These are phyloP conservation scores for Drechslerella dactyloides DNA, from an alignment of 2,329 filamentous ascomycete genomes.

Conservation along the genomic window DNA sequence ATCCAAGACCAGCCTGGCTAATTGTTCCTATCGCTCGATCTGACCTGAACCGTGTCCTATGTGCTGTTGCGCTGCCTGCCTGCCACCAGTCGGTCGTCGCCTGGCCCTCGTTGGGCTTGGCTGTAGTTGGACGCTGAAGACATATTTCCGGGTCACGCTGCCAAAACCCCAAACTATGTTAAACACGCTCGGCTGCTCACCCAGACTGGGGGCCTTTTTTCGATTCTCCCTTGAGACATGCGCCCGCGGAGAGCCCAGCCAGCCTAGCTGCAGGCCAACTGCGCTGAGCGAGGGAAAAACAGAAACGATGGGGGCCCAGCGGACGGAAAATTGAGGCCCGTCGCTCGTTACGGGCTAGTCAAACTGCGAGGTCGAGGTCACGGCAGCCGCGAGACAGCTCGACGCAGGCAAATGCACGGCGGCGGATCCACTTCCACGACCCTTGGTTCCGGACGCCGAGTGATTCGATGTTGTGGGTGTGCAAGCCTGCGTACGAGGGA, in stretches of 20 bases:
- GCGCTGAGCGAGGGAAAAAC: neutral
- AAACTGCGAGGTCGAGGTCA: constrained; percentile 28
- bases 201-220: constrained; percentile 17
- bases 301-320: constrained; percentile 42
- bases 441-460: constrained; percentile 17
- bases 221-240: constrained; percentile 26
- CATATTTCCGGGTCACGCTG: constrained; percentile 51
- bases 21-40: constrained; percentile 45
- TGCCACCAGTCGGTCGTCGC: neutral
- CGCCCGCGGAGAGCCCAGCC: constrained; percentile 16
- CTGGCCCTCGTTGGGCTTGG: neutral
- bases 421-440: constrained; percentile 49
- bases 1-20: constrained; percentile 45
- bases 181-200: neutral
- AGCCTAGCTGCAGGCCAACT: neutral
- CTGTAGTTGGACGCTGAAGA: constrained; percentile 13
- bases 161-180: neutral
- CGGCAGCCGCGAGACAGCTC: constrained; percentile 20
- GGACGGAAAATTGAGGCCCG: constrained; percentile 51
- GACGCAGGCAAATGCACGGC: constrained; percentile 10
- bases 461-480: constrained; percentile 6
- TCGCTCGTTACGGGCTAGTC: constrained; percentile 44
- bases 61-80: constrained; percentile 5
- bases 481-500: neutral
- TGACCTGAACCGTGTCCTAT: constrained; percentile 8